Evolutionary conservation across 2,329 filamentous ascomycete species (phyloP), one percentile per base, ranked within the genome.

Genomic region (Talaromyces sp.): DNA sequence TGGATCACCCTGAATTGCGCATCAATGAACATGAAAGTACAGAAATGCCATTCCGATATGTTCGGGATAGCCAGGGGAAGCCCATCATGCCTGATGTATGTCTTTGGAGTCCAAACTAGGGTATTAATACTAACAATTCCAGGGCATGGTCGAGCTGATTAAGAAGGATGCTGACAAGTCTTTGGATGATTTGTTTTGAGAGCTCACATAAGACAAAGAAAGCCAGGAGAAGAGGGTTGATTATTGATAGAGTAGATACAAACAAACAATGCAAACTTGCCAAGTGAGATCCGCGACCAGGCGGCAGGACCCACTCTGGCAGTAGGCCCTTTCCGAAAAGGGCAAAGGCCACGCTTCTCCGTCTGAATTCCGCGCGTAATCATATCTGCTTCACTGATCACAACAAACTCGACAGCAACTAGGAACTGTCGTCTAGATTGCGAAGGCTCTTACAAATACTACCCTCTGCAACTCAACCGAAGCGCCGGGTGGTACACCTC

Each of bases 21-120:
- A 90, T 98, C 77, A 92, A 91, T 76, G 89, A 95, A 75, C 89
- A 96, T 73, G 95, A 99, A 80, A 95, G 91, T 76, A 97, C 93
- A 0, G 86, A 97, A 78, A 98, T 99, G 95, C 95, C 95, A 0
- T 99, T 99, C 79, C 91, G 95, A 70, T 99, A 99, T 75, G 93
- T 99, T 60, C 89, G 86, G 74, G 89, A 85, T 61, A 81, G 86
- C 11, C 82, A 91, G 64, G 92, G 90, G 52, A 83, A 91, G 70
- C 92, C 93, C 0, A 88, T 97, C 66, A 97, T 99, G 93, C 95
- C 95, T 25, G 85, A 91, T 81, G 93, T 97, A 79, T 80, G 84
- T 76, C n/a, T 27, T 27, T 35, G 22, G 10, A n/a, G 7, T 8
- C 17, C 3, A 27, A n/a, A 6, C 17, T 41, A 5, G 19, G 49